These are phyloP conservation scores for Phytopythium chamaehyphon DNA, from an alignment of 352 stramenopile species.

Conservation along the genomic window DNA sequence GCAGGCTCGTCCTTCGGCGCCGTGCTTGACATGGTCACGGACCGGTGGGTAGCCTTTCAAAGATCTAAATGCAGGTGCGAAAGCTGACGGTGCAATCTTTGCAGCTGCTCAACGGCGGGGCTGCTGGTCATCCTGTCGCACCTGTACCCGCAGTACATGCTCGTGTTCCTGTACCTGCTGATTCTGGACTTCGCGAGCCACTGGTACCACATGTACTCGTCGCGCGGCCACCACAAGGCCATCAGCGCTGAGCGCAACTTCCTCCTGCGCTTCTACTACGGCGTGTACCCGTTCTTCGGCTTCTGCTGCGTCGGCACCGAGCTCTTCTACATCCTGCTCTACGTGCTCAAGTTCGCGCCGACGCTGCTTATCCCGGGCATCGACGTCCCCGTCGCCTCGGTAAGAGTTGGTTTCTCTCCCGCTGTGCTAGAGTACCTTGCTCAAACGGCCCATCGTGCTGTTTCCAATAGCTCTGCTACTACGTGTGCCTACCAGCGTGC, in stretches of 20 bases:
- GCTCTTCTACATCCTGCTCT: constrained; percentile 91
- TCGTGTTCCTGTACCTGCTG: constrained; percentile 88
- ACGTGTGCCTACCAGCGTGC: constrained; percentile 86
- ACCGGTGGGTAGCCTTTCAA: constrained; percentile 49
- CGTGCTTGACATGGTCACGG: constrained; percentile 98
- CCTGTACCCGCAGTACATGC: constrained; percentile 84
- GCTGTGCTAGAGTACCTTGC: too few species aligned
- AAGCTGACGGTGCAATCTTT: neutral
- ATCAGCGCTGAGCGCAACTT: constrained; percentile 91
- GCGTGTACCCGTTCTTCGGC: constrained; percentile 90
- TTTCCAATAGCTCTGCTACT: constrained; percentile 65
- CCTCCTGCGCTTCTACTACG: constrained; percentile 93
- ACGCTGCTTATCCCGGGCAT: constrained; percentile 49
- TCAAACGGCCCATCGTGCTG: too few species aligned
- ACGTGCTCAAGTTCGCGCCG: constrained; percentile 85
- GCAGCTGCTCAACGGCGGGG: constrained; percentile 91
- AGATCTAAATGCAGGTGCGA: neutral
- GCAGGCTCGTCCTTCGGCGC: constrained; percentile 91
- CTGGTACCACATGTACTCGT: constrained; percentile 98
- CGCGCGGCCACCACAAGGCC: constrained; percentile 94
- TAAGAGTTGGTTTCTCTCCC: constrained; percentile 12
- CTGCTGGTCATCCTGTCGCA: constrained; percentile 93
- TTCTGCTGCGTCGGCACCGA: constrained; percentile 92
- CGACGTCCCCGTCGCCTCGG: constrained; percentile 53
- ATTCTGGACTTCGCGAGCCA: constrained; percentile 97